Evolutionary conservation across 1,139 yeast species (phyloP).

Genomic region (Lodderomyces pseudojiufengensis): DNA sequence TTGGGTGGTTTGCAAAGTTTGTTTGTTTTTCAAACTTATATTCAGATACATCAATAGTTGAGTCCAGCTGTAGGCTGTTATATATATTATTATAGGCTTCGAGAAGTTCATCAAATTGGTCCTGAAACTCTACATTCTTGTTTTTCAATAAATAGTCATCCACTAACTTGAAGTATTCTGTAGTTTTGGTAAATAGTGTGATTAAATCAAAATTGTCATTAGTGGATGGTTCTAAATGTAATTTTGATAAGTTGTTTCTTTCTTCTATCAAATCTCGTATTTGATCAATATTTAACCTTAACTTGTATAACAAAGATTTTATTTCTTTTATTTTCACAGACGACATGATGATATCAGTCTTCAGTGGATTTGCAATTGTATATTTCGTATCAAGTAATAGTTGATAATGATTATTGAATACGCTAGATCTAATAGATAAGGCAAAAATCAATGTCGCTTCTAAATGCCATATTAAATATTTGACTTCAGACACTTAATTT

Average conservation of each 20-base stretch:
- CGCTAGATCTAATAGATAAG: too few relatives aligned
- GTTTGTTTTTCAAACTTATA: constrained; percentile 23
- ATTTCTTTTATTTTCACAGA: constrained; percentile 13
- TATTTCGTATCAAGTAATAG: too few relatives aligned
- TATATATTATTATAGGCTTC: constrained; percentile 21
- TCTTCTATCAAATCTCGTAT: constrained; percentile 47
- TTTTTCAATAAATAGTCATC: constrained; percentile 26
- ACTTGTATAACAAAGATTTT: constrained; percentile 15
- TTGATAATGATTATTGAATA: too few relatives aligned
- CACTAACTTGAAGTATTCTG: constrained; percentile 25
- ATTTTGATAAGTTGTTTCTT: constrained; percentile 40
- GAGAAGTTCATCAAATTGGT: constrained; percentile 18
- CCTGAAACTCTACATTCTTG: constrained; percentile 7
- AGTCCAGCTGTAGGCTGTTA: constrained; percentile 24
- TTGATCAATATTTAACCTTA: constrained; percentile 26
- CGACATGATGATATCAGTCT: too few relatives aligned
- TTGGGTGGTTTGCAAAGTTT: constrained; percentile 16
- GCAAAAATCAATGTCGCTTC: too few relatives aligned
- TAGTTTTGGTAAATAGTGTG: constrained; percentile 36
- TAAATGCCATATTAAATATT: too few relatives aligned
- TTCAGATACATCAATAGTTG: constrained; percentile 33
- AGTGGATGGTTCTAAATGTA: constrained; percentile 48
- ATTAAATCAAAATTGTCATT: constrained; percentile 54
- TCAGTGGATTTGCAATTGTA: too few relatives aligned
- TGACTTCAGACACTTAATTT: too few relatives aligned